Percentiles rank a stretch among this genome's conserved stretches.
These are phyloP conservation scores for Tagetes patula DNA, from an alignment of 129 eudicot species.

Conservation along the genomic window DNA sequence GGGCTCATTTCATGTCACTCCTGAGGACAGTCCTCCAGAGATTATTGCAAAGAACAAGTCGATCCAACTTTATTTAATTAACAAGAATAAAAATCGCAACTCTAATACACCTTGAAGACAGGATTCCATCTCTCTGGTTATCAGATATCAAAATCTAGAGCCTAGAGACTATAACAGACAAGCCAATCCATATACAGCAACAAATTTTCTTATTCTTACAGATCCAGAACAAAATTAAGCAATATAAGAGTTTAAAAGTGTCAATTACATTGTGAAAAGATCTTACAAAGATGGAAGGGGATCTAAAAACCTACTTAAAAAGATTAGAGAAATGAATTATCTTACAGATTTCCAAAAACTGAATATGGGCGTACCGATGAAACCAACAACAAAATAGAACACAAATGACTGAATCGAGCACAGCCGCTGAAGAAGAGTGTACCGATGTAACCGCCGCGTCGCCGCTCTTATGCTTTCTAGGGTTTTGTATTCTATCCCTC, in stretches of 20 bases:
- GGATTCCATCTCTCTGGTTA: conserved; percentile 25
- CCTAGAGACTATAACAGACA: conserved; percentile 11
- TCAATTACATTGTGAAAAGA: conserved; percentile 2
- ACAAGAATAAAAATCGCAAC: neutral
- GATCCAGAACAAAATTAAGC: conserved; percentile 19
- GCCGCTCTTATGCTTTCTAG: conserved; percentile 24
- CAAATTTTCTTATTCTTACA: conserved; percentile 12
- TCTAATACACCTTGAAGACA: conserved; percentile 15
- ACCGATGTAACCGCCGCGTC: conserved; percentile 12
- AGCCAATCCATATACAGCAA: conserved; percentile 20
- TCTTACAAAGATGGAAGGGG: neutral
- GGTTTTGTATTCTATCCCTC: conserved; percentile 25
- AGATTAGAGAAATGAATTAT: conserved; percentile 12
- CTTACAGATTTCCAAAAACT: conserved; percentile 4
- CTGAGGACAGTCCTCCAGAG: conserved; percentile 9
- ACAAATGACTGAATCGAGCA: neutral
- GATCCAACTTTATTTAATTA: neutral
- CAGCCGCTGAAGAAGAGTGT: neutral
- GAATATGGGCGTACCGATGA: neutral
- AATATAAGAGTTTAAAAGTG: conserved; percentile 15
- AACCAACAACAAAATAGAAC: conserved; percentile 15
- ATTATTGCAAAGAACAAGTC: neutral
- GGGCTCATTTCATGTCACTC: neutral
- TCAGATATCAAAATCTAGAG: conserved; percentile 27
- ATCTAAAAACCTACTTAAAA: neutral